phyloP scores from a whole-genome alignment of 129 eudicot species.

The Flaveria robusta region DNA sequence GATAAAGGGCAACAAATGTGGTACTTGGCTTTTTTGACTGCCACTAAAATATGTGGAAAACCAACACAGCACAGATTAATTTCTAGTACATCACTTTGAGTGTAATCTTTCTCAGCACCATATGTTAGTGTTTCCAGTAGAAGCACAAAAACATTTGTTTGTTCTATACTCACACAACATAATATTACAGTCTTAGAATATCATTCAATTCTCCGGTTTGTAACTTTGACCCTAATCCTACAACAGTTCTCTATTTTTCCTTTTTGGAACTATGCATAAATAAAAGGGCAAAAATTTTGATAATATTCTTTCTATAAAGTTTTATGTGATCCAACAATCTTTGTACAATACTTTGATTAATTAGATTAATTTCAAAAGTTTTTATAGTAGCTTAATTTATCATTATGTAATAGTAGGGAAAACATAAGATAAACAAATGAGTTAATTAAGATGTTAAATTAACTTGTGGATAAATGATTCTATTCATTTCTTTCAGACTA shows the following conservation, averaged over 20 bases:
- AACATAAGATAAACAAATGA: neutral
- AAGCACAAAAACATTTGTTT: conserved; percentile 33
- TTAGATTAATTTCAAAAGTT: neutral
- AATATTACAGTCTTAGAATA: neutral
- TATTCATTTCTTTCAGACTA: neutral
- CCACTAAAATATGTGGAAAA: conserved; percentile 39
- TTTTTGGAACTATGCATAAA: neutral
- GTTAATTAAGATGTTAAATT: neutral
- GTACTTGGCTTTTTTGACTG: conserved; percentile 35
- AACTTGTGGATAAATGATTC: neutral
- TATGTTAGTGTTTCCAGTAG: conserved; percentile 28
- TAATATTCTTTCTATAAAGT: neutral
- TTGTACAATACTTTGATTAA: neutral
- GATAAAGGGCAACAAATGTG: conserved; percentile 29
- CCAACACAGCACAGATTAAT: conserved; percentile 31
- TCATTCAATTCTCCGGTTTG: neutral
- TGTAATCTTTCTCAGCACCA: conserved; percentile 46
- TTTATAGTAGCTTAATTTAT: neutral
- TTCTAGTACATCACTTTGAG: conserved; percentile 27
- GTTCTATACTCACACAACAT: conserved; percentile 19
- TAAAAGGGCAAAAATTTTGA: neutral
- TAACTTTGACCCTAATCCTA: conserved; percentile 12
- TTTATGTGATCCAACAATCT: neutral
- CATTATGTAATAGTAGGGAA: neutral
- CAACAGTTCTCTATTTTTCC: neutral